Percentiles rank a stretch among this genome's conserved stretches.
phyloP scores from a whole-genome alignment of 805 yeast species.

The Lachancea lanzarotensis region DNA sequence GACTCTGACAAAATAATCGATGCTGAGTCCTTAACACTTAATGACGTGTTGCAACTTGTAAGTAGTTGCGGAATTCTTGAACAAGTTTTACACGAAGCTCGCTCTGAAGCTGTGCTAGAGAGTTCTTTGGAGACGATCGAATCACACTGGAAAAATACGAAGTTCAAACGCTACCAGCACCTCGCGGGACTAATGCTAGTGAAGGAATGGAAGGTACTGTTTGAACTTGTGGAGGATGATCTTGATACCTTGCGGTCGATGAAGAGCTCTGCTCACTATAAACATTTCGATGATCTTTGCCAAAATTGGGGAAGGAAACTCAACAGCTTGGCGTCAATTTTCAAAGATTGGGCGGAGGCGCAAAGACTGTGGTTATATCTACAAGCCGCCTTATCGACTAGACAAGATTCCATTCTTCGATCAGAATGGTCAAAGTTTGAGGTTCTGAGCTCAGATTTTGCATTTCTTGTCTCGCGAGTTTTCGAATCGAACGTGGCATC shows the following conservation, averaged over 20 bases:
- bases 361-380: constrained; percentile 88
- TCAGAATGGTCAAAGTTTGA: constrained; percentile 62
- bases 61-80: constrained; percentile 42
- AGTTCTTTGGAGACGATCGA: constrained; percentile 46
- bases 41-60: constrained; percentile 56
- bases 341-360: constrained; percentile 73
- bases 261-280: constrained; percentile 59
- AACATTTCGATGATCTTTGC: constrained; percentile 53
- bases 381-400: constrained; percentile 65
- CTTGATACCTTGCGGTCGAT: constrained; percentile 58
- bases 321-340: constrained; percentile 42
- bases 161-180: constrained; percentile 50
- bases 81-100: constrained; percentile 53
- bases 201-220: constrained; percentile 58
- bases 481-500: constrained; percentile 45
- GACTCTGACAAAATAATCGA: not conserved
- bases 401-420: constrained; percentile 53
- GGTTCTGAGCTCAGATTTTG: constrained; percentile 55
- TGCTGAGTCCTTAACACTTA: constrained; percentile 36
- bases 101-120: constrained; percentile 63
- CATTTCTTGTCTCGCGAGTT: constrained; percentile 43
- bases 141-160: constrained; percentile 47
- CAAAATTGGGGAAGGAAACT: constrained; percentile 49
- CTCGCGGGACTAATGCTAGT: constrained; percentile 49
- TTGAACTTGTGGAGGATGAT: constrained; percentile 54